These are phyloP conservation scores for Pyrenula aspistea DNA, from an alignment of 495 filamentous ascomycete genomes.

Conservation along the genomic window DNA sequence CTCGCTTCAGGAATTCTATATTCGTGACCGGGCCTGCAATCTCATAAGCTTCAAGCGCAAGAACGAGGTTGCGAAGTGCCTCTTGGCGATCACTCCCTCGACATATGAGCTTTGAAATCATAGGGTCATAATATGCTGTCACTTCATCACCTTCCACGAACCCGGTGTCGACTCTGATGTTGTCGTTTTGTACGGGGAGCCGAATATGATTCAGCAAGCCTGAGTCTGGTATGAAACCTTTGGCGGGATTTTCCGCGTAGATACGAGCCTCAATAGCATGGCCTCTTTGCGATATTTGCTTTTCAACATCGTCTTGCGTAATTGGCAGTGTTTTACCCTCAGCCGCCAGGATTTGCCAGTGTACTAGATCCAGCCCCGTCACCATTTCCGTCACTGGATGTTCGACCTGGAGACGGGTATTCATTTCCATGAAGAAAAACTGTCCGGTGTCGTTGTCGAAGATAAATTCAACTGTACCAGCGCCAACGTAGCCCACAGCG, in stretches of 20 bases:
- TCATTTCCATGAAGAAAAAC: conserved; percentile 99
- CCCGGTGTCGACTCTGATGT: conserved; percentile 82
- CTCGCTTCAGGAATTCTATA: conserved; percentile 85
- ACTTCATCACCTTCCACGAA: conserved; percentile 87
- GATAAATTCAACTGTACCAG: conserved; percentile 97
- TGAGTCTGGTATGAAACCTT: conserved; percentile 86
- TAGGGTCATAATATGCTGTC: conserved; percentile 92
- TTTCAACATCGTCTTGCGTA: conserved; percentile 71
- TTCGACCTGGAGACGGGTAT: conserved; percentile 91
- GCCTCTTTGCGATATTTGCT: conserved; percentile 59
- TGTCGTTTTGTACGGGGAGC: conserved; percentile 53
- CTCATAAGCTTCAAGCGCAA: conserved; percentile 83
- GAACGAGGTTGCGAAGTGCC: conserved; percentile 68
- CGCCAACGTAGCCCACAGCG: conserved; percentile 90
- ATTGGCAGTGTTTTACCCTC: conserved; percentile 79
- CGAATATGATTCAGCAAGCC: conserved; percentile 76
- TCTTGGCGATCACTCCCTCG: conserved; percentile 63
- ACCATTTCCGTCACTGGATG: conserved; percentile 97
- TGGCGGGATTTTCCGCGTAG: conserved; percentile 88
- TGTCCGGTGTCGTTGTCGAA: conserved; percentile 89
- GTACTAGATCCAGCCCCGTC: conserved; percentile 86
- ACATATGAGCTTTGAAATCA: conserved; percentile 99
- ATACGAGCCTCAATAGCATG: conserved; percentile 92
- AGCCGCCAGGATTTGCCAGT: conserved; percentile 92
- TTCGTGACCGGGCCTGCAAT: conserved; percentile 89